Evolutionary conservation across 2,329 filamentous ascomycete species (phyloP), one percentile per base, ranked within the genome.

Genomic region (Fusarium citri): DNA sequence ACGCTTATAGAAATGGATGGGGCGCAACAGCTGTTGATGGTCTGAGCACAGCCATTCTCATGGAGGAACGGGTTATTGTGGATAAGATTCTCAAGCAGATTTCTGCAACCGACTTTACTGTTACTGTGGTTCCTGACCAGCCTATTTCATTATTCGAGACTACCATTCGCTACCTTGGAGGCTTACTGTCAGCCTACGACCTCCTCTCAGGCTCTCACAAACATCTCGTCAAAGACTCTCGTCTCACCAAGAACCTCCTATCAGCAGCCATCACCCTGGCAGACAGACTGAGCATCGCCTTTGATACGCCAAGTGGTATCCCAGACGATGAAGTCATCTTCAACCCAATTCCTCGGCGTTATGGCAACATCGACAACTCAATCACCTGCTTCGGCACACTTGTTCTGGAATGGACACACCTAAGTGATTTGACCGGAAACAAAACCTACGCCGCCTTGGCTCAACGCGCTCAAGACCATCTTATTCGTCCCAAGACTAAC

Each of bases 281-380:
- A 4, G 64, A 72, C 18, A 49, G 16, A 12, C 64, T 72, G 3
- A 71, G 64, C 18, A 61, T 72, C 8, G 69, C 70, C 3, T 72
- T 72, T 23, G 64, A 72, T 22, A 72, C 70, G 1, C 67, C 69
- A 1, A 71, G 67, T 6, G 69, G 70, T 3, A 46, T 72, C 1
- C 70, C 70, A 2, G 69, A 72, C 2, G 70, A 72, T 16, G 70
- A 72, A 43, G 37, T 72, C 8, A 56, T 72, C 8, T 72, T 72
- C 6, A 72, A 66, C 5, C 70, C 70, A 0, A 3, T 12, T 0
- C 58, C 47, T 1, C 69, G 47, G 0, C 49, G 41, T 0, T 54
- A 51, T 6, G 69, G 69, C 23, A 72, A 72, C 22, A 54, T 46
- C 1, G 70, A 72, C 14, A 72, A 66, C 31, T 72, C 70, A 0